Evolutionary conservation across 345 rosid species (phyloP).

Genomic region (Salix purpurea): DNA sequence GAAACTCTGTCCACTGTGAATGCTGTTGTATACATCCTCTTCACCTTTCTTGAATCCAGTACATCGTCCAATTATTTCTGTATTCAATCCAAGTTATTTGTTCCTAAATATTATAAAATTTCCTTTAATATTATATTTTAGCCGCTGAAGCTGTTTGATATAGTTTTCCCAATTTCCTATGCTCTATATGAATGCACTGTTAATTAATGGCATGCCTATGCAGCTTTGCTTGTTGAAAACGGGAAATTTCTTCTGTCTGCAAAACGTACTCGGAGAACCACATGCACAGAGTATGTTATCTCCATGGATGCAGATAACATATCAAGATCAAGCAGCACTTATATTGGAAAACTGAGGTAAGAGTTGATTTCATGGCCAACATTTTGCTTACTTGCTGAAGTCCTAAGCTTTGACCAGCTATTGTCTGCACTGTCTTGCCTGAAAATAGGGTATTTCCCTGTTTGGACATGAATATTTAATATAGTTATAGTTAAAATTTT

Average conservation of each 20-base stretch:
- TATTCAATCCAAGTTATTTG: not conserved
- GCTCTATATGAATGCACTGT: not conserved
- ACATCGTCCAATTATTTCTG: not conserved
- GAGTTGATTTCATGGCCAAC: not conserved
- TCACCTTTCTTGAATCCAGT: not conserved
- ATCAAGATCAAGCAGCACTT: slow-evolving; percentile 81
- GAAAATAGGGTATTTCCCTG: not conserved
- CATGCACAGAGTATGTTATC: slow-evolving; percentile 87
- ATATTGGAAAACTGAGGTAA: slow-evolving; percentile 86
- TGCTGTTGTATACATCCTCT: not conserved
- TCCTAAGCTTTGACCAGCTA: not conserved
- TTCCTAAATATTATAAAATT: not conserved
- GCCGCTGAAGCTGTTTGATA: not conserved
- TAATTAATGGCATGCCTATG: slow-evolving; percentile 3
- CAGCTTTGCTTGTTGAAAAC: slow-evolving; percentile 80
- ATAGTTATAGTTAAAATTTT: not conserved
- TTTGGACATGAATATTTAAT: not conserved
- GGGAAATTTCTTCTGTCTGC: slow-evolving; percentile 97
- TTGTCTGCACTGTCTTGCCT: not conserved
- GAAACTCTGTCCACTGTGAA: not conserved
- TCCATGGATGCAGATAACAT: slow-evolving; percentile 84
- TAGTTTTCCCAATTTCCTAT: not conserved
- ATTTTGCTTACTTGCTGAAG: not conserved
- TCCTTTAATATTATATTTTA: not conserved
- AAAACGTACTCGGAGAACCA: slow-evolving; percentile 79